These are phyloP conservation scores for Luffa aegyptiaca DNA, from an alignment of 306 rosid species.

Conservation along the genomic window DNA sequence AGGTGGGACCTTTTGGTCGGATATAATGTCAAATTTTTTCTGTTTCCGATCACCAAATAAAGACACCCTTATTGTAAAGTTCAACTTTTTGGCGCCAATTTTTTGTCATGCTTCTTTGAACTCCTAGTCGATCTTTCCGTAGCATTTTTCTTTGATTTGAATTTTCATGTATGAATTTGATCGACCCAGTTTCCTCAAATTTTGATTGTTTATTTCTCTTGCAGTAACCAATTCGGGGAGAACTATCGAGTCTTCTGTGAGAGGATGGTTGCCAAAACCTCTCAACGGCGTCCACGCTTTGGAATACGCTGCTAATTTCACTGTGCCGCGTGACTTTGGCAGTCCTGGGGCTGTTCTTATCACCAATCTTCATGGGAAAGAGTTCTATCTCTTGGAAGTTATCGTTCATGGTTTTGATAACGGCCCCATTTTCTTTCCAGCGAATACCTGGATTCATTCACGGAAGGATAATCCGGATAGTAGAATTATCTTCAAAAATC, in stretches of 20 bases:
- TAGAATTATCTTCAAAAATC: constrained; percentile 74
- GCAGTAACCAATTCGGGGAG: constrained; percentile 63
- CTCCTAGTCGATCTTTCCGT: background rate
- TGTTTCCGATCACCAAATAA: background rate
- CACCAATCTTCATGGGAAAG: constrained; percentile 67
- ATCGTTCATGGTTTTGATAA: constrained; percentile 57
- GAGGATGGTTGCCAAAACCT: constrained; percentile 76
- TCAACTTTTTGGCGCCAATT: background rate
- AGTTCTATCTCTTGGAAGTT: constrained; percentile 62
- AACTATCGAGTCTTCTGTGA: constrained; percentile 37
- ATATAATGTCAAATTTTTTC: too few species aligned
- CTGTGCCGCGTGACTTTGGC: constrained; percentile 52
- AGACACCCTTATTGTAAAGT: background rate
- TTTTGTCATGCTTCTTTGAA: background rate
- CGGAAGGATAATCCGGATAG: constrained; percentile 48
- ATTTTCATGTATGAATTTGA: background rate
- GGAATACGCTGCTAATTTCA: constrained; percentile 63
- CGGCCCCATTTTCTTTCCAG: constrained; percentile 81
- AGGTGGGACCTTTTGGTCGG: background rate
- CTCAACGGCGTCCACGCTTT: constrained; percentile 31
- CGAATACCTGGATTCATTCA: constrained; percentile 86
- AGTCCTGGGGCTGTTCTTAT: constrained; percentile 67
- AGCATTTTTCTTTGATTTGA: background rate
- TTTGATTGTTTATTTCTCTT: background rate
- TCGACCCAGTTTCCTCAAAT: background rate